A percentile compares a stretch with the other conserved stretches of the same genome.
phyloP scores from a whole-genome alignment of 352 stramenopile genomes.

The Pythium dissimile region DNA sequence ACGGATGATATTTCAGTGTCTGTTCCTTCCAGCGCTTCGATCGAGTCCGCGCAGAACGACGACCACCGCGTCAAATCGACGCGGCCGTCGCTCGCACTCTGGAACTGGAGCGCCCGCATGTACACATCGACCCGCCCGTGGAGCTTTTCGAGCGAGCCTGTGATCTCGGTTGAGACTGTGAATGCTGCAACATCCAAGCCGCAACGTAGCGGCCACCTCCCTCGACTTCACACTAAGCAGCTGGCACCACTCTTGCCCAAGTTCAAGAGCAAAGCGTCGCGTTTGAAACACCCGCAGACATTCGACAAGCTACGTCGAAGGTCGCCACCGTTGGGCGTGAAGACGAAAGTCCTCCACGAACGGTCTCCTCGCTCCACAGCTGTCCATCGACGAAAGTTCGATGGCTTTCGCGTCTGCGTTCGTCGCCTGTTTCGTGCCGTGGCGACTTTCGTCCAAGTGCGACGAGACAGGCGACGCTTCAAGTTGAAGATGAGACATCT shows the following conservation, averaged over 20 bases:
- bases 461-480: too few relatives aligned
- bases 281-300: slow-evolving; percentile 27
- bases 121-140: background rate
- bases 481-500: too few relatives aligned
- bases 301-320: slow-evolving; percentile 33
- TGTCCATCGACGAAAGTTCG: too few relatives aligned
- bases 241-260: background rate
- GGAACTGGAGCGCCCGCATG: background rate
- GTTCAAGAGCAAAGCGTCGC: slow-evolving; percentile 21
- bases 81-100: background rate
- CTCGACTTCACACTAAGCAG: background rate
- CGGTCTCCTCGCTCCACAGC: too few relatives aligned
- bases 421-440: too few relatives aligned
- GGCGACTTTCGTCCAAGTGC: too few relatives aligned
- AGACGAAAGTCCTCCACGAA: too few relatives aligned
- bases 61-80: background rate
- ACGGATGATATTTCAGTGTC: too few relatives aligned
- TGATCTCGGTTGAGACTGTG: too few relatives aligned
- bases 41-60: background rate
- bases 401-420: too few relatives aligned
- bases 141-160: background rate
- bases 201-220: background rate
- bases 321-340: slow-evolving; percentile 5
- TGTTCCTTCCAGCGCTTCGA: background rate
- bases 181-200: background rate